Evolutionary conservation across 768 basidiomycete genomes (phyloP).

Genomic region (Imleria badia): DNA sequence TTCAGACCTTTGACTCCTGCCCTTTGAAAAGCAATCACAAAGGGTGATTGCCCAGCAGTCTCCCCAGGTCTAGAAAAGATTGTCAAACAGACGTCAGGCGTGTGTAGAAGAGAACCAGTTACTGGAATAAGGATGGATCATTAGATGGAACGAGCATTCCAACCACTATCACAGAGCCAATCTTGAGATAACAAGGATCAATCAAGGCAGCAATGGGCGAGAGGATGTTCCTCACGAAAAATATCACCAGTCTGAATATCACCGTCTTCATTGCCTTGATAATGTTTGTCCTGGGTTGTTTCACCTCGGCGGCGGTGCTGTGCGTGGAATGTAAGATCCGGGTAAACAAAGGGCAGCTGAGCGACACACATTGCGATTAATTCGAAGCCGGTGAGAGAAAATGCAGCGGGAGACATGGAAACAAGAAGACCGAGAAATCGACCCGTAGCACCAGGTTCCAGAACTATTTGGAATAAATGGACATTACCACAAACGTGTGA

Average conservation of each 20-base stretch:
- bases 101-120: constrained; percentile 17
- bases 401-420: constrained; percentile 39
- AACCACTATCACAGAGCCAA: constrained; percentile 44
- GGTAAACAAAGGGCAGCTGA: constrained; percentile 13
- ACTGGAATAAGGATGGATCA: constrained; percentile 50
- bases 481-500: neutral
- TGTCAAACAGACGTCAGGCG: neutral
- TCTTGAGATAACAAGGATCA: constrained; percentile 10
- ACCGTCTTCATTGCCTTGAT: constrained; percentile 73
- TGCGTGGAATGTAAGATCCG: constrained; percentile 9
- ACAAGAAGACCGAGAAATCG: constrained; percentile 24
- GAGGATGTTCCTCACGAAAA: constrained; percentile 13
- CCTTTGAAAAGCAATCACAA: constrained; percentile 78
- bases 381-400: constrained; percentile 80
- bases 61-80: constrained; percentile 4
- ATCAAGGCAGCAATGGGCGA: neutral
- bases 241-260: constrained; percentile 68
- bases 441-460: constrained; percentile 22
- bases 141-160: constrained; percentile 79
- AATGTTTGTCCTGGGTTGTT: constrained; percentile 78
- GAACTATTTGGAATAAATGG: neutral
- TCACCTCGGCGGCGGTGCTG: constrained; percentile 76
- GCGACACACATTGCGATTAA: constrained; percentile 59
- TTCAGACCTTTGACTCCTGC: constrained; percentile 63
- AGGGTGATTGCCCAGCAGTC: constrained; percentile 73